A percentile compares a stretch with the other conserved stretches of the same genome.
Evolutionary conservation across 371 early-diverging fungal genomes (phyloP).

Genomic region (Mucor racemosus): DNA sequence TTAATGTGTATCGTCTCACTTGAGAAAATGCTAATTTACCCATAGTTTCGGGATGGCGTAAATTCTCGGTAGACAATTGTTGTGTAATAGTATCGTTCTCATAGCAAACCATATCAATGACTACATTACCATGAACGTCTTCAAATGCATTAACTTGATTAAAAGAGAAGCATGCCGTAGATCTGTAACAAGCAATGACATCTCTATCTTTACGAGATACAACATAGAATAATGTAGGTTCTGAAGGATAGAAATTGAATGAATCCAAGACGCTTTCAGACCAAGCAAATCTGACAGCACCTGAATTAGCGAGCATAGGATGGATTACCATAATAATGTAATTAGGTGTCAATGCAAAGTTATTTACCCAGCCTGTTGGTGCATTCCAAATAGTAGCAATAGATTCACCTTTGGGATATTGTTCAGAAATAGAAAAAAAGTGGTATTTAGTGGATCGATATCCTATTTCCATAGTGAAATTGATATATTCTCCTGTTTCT

Average conservation of each 20-base stretch:
- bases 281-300: constrained; percentile 75
- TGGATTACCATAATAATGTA: constrained; percentile 71
- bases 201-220: constrained; percentile 71
- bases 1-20: constrained; percentile 64
- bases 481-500: constrained; percentile 72
- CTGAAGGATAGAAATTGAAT: constrained; percentile 60
- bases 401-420: constrained; percentile 68
- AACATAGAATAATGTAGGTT: constrained; percentile 70
- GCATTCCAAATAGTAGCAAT: constrained; percentile 64
- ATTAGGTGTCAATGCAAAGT: constrained; percentile 71
- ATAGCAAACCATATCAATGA: constrained; percentile 71
- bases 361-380: constrained; percentile 72
- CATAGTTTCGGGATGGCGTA: constrained; percentile 55
- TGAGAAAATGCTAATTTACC: constrained; percentile 54
- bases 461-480: constrained; percentile 75
- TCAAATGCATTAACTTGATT: constrained; percentile 81
- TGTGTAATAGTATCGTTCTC: constrained; percentile 64
- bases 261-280: constrained; percentile 72
- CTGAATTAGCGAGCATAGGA: constrained; percentile 60
- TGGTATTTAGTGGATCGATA: constrained; percentile 68
- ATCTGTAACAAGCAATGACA: constrained; percentile 67
- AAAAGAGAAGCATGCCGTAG: constrained; percentile 68
- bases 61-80: constrained; percentile 58
- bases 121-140: constrained; percentile 64
- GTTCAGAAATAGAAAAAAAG: constrained; percentile 65